phyloP scores from a whole-genome alignment of 2,329 filamentous ascomycete species.

The Clonostachys solani region DNA sequence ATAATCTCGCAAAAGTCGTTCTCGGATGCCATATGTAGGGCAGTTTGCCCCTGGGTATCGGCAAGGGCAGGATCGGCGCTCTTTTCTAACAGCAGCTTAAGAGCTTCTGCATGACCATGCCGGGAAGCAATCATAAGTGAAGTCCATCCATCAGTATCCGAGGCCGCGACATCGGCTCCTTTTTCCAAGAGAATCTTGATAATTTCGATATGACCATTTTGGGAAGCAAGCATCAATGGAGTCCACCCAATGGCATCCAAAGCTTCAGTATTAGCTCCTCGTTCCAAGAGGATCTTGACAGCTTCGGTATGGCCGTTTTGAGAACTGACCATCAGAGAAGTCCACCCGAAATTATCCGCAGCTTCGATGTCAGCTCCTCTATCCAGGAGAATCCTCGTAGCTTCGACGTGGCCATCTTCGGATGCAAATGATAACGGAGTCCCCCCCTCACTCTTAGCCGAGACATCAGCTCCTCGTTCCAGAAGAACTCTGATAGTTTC shows the following conservation, averaged over 20 bases:
- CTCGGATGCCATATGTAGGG: no score
- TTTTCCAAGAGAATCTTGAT: not conserved
- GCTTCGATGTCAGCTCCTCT: not conserved
- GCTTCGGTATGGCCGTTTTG: not conserved
- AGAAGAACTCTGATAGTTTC: not conserved
- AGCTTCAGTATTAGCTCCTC: not conserved
- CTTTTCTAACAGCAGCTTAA: no score
- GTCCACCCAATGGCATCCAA: not conserved
- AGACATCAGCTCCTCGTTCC: not conserved
- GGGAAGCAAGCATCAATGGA: conserved; percentile 1
- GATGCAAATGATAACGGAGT: not conserved
- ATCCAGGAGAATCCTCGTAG: not conserved
- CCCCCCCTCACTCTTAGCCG: not conserved
- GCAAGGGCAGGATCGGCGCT: no score
- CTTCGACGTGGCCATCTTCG: not conserved
- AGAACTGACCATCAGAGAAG: not conserved
- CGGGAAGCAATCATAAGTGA: not conserved
- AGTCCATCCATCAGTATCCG: not conserved
- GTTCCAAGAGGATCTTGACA: not conserved
- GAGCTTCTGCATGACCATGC: no score
- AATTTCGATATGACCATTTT: conserved; percentile 1
- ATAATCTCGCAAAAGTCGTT: no score
- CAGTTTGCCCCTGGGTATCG: no score
- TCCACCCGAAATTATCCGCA: not conserved
- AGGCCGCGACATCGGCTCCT: not conserved